These are phyloP conservation scores for Aspergillus bombycis DNA, from an alignment of 2,329 filamentous ascomycete species.

Conservation along the genomic window DNA sequence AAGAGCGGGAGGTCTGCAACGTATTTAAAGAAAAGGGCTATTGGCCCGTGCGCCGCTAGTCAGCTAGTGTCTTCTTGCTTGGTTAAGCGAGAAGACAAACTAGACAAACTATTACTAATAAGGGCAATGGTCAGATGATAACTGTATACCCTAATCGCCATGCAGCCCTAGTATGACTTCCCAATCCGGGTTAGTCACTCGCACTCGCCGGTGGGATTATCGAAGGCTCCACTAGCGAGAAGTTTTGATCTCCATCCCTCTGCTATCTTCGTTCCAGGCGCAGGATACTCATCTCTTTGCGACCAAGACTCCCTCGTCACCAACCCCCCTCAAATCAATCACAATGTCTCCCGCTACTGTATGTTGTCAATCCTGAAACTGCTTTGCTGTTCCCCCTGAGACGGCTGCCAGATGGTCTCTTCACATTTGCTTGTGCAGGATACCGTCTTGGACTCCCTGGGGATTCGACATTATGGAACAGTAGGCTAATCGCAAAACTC, in stretches of 20 bases:
- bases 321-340: slow-evolving; percentile 43
- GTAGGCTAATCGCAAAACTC: slow-evolving; percentile 85
- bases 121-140: slow-evolving; percentile 13
- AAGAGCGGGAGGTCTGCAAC: slow-evolving; percentile 24
- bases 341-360: slow-evolving; percentile 89
- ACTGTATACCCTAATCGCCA: slow-evolving; percentile 22
- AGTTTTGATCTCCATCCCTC: slow-evolving; percentile 28
- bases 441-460: slow-evolving; percentile 12
- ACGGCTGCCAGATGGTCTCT: slow-evolving; percentile 28
- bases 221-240: slow-evolving; percentile 32
- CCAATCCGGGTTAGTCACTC: slow-evolving; percentile 29
- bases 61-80: slow-evolving; percentile 20
- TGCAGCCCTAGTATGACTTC: slow-evolving; percentile 18
- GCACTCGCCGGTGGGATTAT: slow-evolving; percentile 27
- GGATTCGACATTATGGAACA: slow-evolving; percentile 60
- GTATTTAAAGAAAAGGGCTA: slow-evolving; percentile 33
- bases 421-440: slow-evolving; percentile 4
- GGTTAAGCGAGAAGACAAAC: slow-evolving; percentile 18
- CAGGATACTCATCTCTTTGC: slow-evolving; percentile 93
- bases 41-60: slow-evolving; percentile 26
- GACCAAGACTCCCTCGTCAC: slow-evolving; percentile 48
- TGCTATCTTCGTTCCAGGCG: slow-evolving; percentile 55
- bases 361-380: slow-evolving; percentile 65
- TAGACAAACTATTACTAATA: background rate
- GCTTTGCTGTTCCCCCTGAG: slow-evolving; percentile 89